Conservation (phyloP, 2,329 filamentous ascomycete species). For the Neopestalotiopsis sp. region DNA sequence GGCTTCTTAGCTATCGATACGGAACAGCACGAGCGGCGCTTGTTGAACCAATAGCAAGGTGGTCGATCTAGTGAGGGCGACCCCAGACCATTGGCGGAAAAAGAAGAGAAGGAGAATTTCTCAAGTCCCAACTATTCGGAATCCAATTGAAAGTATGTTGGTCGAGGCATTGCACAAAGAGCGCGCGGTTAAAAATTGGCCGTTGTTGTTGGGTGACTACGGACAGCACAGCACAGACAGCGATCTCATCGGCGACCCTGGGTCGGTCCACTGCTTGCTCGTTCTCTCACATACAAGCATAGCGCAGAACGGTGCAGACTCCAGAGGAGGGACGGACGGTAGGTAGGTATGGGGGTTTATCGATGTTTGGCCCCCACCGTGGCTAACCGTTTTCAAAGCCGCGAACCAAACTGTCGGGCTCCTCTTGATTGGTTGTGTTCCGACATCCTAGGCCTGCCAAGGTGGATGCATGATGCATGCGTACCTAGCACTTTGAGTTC, state of each 20-base stretch:
- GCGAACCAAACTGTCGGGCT: slow-evolving; percentile 2
- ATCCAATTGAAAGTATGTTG: slow-evolving; percentile 1
- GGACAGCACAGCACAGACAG: neutral
- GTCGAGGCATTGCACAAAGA: neutral
- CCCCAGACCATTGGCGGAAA: slow-evolving; percentile 1
- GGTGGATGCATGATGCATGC: neutral
- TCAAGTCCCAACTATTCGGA: slow-evolving; percentile 1
- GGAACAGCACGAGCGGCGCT: neutral
- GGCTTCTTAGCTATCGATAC: neutral
- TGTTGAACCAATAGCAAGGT: slow-evolving; percentile 1
- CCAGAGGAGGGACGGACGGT: too few relatives aligned
- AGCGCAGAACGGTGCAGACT: too few relatives aligned
- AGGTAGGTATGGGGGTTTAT: neutral
- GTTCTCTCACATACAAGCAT: too few relatives aligned
- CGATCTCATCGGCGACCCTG: neutral
- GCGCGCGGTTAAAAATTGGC: neutral
- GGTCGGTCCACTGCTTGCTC: neutral
- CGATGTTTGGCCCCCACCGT: slow-evolving; percentile 7
- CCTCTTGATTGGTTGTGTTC: slow-evolving; percentile 5
- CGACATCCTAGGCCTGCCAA: neutral
- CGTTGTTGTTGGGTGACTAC: neutral
- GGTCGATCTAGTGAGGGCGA: too few relatives aligned
- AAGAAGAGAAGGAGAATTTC: neutral
- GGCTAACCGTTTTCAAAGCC: neutral
- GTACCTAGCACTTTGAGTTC: neutral